Base-by-base conservation (phyloP, 2,329 filamentous ascomycete species). In the Cladosporium sp. region DNA sequence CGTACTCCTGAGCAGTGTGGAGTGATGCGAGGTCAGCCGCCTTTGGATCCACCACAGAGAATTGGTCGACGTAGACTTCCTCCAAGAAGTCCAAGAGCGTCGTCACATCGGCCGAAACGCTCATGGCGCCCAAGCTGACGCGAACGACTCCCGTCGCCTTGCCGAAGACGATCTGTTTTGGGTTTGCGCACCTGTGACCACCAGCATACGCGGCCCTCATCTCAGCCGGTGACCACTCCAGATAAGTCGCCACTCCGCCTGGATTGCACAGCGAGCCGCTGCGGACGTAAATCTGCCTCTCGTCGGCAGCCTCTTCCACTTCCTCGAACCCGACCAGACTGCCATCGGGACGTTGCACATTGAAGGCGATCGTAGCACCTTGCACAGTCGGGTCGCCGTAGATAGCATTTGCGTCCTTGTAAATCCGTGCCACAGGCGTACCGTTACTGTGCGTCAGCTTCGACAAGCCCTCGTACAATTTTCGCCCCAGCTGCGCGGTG, bases 311-410 rank as follows among this genome's bases (percentile, higher is more conserved):
- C 35, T 78, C 78, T 75, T 90, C 88, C n/a, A 89, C 85, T 1
- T 84, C 80, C 2, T 81, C 81, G 71, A 87, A 88, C 0, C 84
- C 80, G 33, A 88, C 77, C 69, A 85, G 83, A 0, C 76, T 76
- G 1, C 86, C 87, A 65, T 85, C 80, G 3, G 80, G 73, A n/a
- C 76, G 76, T 29, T 83, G 75, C 14, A 90, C 76, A 68, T 89
- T 91, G 77, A 91, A 89, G 1, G 88, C 85, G 26, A 91, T 78
- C 0, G 86, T 89, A 1, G 86, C 82, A 1, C 88, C 88, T 72
- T 89, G 86, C 23, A 80, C 81, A 18, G 71, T 76, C 0, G 84
- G 71, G 70, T 88, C 81, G 4, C 80, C 83, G 58, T 85, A 88
- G 10, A 79, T 73, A 16, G 77, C 79, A 37, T 77, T 73, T 0